Evolutionary conservation across 2,329 filamentous ascomycete species (phyloP), one percentile per base, ranked within the genome.

Genomic region (Trichoderma sp.): DNA sequence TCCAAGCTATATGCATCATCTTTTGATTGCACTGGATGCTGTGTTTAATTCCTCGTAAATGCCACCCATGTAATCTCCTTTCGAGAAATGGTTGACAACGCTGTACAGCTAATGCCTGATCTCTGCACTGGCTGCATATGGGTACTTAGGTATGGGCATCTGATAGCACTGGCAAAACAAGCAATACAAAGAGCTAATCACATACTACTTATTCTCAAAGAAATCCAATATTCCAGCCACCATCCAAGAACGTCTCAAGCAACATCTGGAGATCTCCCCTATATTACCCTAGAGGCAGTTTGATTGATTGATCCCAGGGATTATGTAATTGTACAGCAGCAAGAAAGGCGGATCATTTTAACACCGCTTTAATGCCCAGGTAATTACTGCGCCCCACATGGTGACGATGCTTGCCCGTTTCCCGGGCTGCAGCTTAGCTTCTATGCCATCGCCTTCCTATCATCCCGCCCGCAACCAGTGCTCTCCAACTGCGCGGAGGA

Each of bases 381-480:
- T 66, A 59, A 66, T 66, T 49, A 66, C 64, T 66, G 54, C 54
- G 64, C 64, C 64, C 69, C 69, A 68, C 69, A 66, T 70, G 69
- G 66, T 66, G 69, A 59, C 61, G 68, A 60, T 61, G 64, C 51
- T 56, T 39, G 21, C 46, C 39, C 56, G 46, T 52, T 34, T 26
- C 49, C 51, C 43, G 49, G 49, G 68, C 55, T 64, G 58, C 54
- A 64, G 66, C 61, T 54, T 60, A 64, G 66, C 61, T 54, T 60
- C 34, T 37, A 37, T 61, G 39, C 46, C 63, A 55, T 66, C 26
- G 39, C 26, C 52, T 60, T 66, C 54, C 54, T 34, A 30, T 39
- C 37, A 51, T 58, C 66, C 70, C 52, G 69, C 59, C 64, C 68
- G 70, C 61, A 59, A 72, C 58, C 66, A 43, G 68, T 58, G 63